Conservation (phyloP, 177 flowering plant genomes). For the Telopea speciosissima region DNA sequence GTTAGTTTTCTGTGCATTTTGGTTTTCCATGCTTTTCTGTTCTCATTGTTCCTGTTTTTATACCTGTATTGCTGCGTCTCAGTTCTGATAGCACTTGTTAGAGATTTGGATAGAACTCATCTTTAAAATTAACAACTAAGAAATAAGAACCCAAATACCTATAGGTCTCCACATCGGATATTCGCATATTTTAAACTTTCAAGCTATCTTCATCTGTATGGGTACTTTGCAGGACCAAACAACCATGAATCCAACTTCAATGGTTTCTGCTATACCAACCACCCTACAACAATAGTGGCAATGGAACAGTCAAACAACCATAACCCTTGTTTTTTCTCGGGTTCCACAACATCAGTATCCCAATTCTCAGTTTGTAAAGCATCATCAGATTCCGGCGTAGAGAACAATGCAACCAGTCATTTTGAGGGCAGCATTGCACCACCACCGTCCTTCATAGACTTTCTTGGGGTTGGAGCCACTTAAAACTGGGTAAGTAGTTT, state of each 20-base stretch:
- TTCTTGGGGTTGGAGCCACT: conserved; percentile 79
- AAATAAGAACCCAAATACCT: too few relatives aligned
- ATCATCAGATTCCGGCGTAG: conserved; percentile 22
- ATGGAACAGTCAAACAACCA: conserved; percentile 37
- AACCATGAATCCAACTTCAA: conserved; percentile 21
- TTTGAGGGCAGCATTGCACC: conserved; percentile 33
- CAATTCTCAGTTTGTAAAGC: conserved; percentile 27
- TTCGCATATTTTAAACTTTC: too few relatives aligned
- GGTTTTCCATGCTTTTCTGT: conserved; percentile 26
- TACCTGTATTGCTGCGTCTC: neutral
- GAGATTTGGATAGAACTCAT: too few relatives aligned
- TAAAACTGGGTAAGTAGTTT: conserved; percentile 17
- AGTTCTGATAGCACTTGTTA: too few relatives aligned
- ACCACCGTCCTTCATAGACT: conserved; percentile 48
- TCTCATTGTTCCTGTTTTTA: neutral
- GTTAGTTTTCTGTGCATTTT: conserved; percentile 12
- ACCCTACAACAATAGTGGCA: conserved; percentile 26
- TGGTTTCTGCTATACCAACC: conserved; percentile 16
- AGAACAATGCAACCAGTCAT: conserved; percentile 19
- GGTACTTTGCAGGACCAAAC: conserved; percentile 34
- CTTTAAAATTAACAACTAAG: too few relatives aligned
- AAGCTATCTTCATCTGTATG: too few relatives aligned
- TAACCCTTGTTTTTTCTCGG: conserved; percentile 21
- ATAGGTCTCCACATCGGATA: too few relatives aligned
- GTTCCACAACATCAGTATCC: conserved; percentile 19